Percentiles rank a stretch among this genome's conserved stretches.
Evolutionary conservation across 23 red algal genomes (phyloP).

Genomic region (Cyanidium caldarium): DNA sequence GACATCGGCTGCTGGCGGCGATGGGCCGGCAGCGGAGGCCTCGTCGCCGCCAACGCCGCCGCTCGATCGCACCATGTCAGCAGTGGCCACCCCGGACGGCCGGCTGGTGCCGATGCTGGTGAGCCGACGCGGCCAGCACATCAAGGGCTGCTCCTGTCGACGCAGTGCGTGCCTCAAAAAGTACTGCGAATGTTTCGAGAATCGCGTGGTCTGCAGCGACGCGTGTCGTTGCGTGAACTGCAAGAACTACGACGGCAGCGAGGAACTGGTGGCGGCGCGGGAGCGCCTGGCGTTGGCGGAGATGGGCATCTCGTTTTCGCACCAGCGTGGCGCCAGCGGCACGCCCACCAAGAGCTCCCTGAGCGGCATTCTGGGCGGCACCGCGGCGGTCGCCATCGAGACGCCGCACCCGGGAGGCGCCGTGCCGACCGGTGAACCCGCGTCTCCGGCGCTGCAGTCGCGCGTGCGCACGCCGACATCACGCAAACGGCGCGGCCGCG

Average conservation of each 20-base stretch:
- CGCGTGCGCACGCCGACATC: too few species aligned
- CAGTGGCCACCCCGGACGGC: too few species aligned
- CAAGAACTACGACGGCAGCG: constrained; percentile 19
- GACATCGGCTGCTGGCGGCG: neutral
- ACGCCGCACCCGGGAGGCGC: too few species aligned
- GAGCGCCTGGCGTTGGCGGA: neutral
- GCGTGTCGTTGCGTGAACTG: constrained; percentile 73
- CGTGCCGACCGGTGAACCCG: too few species aligned
- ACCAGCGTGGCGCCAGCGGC: neutral
- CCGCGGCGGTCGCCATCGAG: too few species aligned
- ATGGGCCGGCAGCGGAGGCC: neutral
- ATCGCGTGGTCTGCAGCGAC: constrained; percentile 50
- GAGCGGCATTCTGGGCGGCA: neutral
- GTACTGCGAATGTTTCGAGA: constrained; percentile 91
- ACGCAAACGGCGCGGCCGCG: too few species aligned
- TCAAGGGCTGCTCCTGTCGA: constrained; percentile 77
- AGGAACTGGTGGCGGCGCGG: neutral
- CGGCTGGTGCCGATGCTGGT: neutral
- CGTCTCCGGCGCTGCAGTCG: too few species aligned
- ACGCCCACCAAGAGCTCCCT: constrained; percentile 4
- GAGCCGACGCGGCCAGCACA: constrained; percentile 25
- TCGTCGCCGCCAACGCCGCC: neutral
- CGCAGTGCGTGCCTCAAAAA: constrained; percentile 75
- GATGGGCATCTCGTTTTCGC: neutral
- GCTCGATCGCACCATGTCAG: too few species aligned